A percentile compares a stretch with the other conserved stretches of the same genome.
Conservation (phyloP, 164 flowering plant genomes). For the Aristolochia californica region DNA sequence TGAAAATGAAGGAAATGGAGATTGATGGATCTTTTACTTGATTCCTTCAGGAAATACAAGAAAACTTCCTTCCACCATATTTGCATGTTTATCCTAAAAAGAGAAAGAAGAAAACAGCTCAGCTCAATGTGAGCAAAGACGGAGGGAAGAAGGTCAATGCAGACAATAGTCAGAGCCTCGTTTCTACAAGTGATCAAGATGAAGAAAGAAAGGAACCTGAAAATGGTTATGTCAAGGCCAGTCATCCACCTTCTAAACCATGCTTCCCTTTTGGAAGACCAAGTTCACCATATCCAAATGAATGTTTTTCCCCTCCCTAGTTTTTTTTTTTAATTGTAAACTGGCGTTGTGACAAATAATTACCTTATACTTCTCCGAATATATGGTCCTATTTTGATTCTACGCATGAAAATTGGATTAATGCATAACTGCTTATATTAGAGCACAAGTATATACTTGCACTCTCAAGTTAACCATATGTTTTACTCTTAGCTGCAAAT, state of each 20-base stretch:
- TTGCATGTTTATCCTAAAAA: slow-evolving; percentile 43
- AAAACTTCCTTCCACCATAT: slow-evolving; percentile 57
- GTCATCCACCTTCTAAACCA: slow-evolving; percentile 10
- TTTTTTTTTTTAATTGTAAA: not conserved
- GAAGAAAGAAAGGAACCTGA: slow-evolving; percentile 7
- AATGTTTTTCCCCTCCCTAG: slow-evolving; percentile 15
- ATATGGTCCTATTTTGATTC: too few relatives aligned
- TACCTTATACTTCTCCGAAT: too few relatives aligned
- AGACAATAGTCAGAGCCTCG: slow-evolving; percentile 11
- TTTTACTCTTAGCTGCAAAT: not conserved
- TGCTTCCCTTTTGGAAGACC: slow-evolving; percentile 17
- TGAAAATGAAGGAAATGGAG: not conserved
- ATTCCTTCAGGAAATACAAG: slow-evolving; percentile 54
- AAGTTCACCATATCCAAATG: slow-evolving; percentile 59
- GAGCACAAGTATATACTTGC: too few relatives aligned
- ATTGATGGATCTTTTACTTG: slow-evolving; percentile 6
- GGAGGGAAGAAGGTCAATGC: slow-evolving; percentile 11
- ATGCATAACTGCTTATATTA: too few relatives aligned
- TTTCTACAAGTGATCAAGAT: slow-evolving; percentile 7
- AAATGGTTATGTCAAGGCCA: slow-evolving; percentile 14
- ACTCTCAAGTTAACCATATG: too few relatives aligned
- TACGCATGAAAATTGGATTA: too few relatives aligned
- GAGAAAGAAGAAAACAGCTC: slow-evolving; percentile 16
- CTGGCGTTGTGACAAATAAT: too few relatives aligned
- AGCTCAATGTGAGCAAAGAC: slow-evolving; percentile 25